These are phyloP conservation scores for Skeletonema grethae DNA, from an alignment of 108 stramenopile species.

Conservation along the genomic window DNA sequence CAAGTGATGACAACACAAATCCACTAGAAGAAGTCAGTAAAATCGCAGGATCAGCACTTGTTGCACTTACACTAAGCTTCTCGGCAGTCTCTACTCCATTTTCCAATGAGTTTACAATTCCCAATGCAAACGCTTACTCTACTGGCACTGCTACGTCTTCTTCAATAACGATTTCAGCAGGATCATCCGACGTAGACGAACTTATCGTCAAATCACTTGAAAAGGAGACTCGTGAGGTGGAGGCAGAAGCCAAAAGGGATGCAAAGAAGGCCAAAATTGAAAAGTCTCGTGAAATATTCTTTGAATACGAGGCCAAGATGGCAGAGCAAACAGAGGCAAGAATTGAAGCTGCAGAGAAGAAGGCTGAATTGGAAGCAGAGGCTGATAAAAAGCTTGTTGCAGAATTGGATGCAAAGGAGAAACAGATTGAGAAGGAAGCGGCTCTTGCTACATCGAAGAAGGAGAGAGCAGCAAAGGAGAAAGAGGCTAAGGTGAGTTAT, in stretches of 20 bases:
- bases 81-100: constrained; percentile 3
- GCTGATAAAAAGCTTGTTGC: constrained; percentile 25
- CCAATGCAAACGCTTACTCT: constrained; percentile 2
- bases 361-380: constrained; percentile 24
- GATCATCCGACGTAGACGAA: constrained; percentile 11
- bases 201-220: constrained; percentile 24
- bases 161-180: not conserved
- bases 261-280: constrained; percentile 39
- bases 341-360: constrained; percentile 49
- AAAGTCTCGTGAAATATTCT: constrained; percentile 42
- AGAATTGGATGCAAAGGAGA: constrained; percentile 15
- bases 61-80: constrained; percentile 23
- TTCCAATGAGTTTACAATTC: not conserved
- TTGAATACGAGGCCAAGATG: constrained; percentile 56
- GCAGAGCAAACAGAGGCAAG: constrained; percentile 50
- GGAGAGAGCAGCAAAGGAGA: constrained; percentile 34
- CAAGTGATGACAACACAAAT: constrained; percentile 12
- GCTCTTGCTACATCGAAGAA: constrained; percentile 16
- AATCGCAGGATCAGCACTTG: constrained; percentile 24
- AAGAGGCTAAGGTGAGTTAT: constrained; percentile 25
- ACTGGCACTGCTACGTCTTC: not conserved
- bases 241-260: constrained; percentile 35
- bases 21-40: not conserved
- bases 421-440: constrained; percentile 24
- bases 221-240: constrained; percentile 43